Conservation (phyloP, 306 rosid genomes). For the cucumber (Cucumis sativus) region Cucumber_9930_V3 NC_026661.2:11974501-11975000, state of each 20-base stretch:
- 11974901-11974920: no score
- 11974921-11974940: background rate
- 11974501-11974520: background rate
- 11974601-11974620: slow-evolving; percentile 27
- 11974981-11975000: background rate
- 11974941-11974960: background rate
- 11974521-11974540: background rate
- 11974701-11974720: slow-evolving; percentile 36
- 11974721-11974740: slow-evolving; percentile 99
- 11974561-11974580: background rate
- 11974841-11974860: slow-evolving; percentile 96
- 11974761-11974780: slow-evolving; percentile 87
- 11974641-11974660: slow-evolving; percentile 52
- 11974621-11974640: slow-evolving; percentile 83
- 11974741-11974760: slow-evolving; percentile 96
- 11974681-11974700: slow-evolving; percentile 34
- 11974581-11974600: background rate
- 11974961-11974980: background rate
- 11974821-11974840: slow-evolving; percentile 97
- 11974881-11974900: slow-evolving; percentile 55
- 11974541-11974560: background rate
- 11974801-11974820: slow-evolving; percentile 99
- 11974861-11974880: slow-evolving; percentile 99
- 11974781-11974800: slow-evolving; percentile 96
- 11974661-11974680: background rate